Percentiles rank a stretch among this genome's conserved stretches.
Conservation (phyloP, 2,329 filamentous ascomycete species). For the Polytolypa hystricis region DNA sequence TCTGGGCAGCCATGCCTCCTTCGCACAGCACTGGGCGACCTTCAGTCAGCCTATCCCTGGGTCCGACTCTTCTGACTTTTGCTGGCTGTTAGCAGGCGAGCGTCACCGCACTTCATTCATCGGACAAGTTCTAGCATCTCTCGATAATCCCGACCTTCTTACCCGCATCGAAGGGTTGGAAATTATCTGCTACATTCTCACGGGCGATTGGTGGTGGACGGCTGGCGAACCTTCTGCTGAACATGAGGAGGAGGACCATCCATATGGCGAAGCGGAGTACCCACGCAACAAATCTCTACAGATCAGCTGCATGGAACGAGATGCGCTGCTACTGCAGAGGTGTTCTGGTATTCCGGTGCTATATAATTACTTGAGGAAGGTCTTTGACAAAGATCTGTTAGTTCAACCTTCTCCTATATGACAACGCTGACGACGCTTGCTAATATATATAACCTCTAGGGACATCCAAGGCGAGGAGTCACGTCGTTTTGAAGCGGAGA, state of each 20-base stretch:
- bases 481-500: conserved; percentile 23
- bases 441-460: too few relatives aligned
- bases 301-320: conserved; percentile 36
- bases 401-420: not conserved
- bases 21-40: conserved; percentile 62
- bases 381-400: conserved; percentile 28
- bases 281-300: conserved; percentile 39
- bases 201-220: conserved; percentile 61
- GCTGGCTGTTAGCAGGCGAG: conserved; percentile 57
- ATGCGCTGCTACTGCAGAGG: conserved; percentile 27
- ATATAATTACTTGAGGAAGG: conserved; percentile 25
- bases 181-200: conserved; percentile 42
- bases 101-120: conserved; percentile 37
- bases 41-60: conserved; percentile 29
- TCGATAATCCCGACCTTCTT: conserved; percentile 29
- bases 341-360: conserved; percentile 26
- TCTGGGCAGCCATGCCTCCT: conserved; percentile 62
- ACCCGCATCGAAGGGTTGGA: conserved; percentile 36
- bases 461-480: too few relatives aligned
- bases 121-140: conserved; percentile 23
- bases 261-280: conserved; percentile 28
- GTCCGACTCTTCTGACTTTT: conserved; percentile 29
- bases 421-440: too few relatives aligned
- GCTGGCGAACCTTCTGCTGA: conserved; percentile 37
- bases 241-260: conserved; percentile 21